Conservation (phyloP, 129 eudicot genomes). For the Solidago caesia region DNA sequence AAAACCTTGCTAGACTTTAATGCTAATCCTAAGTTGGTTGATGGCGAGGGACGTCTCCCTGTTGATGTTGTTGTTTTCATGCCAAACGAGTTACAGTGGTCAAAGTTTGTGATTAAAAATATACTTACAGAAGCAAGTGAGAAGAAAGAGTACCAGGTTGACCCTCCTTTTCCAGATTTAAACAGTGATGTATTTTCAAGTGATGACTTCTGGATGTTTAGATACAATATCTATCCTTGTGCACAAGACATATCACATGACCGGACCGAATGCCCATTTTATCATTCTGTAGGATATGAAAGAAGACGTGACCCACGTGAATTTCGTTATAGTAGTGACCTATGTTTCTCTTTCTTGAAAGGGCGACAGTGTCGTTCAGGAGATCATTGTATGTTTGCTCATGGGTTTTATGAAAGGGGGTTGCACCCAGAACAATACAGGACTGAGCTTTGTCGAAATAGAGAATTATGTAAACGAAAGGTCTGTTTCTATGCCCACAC, state of each 20-base stretch:
- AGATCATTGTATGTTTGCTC: neutral
- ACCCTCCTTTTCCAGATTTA: neutral
- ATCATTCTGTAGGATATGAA: neutral
- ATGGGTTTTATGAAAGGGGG: neutral
- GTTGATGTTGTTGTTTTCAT: neutral
- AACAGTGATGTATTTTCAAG: neutral
- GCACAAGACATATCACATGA: neutral
- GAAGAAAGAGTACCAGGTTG: neutral
- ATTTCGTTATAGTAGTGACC: no score
- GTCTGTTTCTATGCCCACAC: neutral
- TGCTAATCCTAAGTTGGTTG: neutral
- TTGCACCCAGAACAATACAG: neutral
- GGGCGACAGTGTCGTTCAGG: neutral
- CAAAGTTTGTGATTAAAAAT: neutral
- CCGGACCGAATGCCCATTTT: neutral
- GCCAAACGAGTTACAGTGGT: neutral
- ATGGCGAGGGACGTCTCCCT: neutral
- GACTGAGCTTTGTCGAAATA: neutral
- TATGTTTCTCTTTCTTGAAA: no score
- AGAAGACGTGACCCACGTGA: neutral
- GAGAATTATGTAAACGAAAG: neutral
- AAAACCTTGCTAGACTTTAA: neutral
- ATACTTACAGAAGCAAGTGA: neutral
- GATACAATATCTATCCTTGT: neutral
- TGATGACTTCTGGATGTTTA: neutral